Evolutionary conservation across 192 early-diverging fungal genomes (phyloP).

Genomic region (Gamsiella multidivaricata): DNA sequence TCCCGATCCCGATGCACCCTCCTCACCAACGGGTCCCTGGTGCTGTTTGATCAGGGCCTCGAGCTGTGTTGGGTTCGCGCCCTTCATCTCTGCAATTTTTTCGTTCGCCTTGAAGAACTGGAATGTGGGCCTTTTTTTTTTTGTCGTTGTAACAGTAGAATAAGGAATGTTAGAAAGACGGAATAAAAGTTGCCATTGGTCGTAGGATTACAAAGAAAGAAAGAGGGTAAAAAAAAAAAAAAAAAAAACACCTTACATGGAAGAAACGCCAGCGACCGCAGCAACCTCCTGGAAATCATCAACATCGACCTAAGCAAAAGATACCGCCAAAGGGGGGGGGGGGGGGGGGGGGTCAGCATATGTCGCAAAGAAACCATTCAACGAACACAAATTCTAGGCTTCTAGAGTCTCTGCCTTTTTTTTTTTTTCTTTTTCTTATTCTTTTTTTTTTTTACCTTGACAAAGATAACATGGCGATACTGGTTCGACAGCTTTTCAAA

Average conservation of each 20-base stretch:
- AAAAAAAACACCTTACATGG: constrained; percentile 57
- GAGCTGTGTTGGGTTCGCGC: constrained; percentile 81
- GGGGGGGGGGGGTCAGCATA: too few relatives aligned
- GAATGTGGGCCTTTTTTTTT: constrained; percentile 82
- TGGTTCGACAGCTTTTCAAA: constrained; percentile 59
- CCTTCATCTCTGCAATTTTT: constrained; percentile 81
- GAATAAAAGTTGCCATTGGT: too few relatives aligned
- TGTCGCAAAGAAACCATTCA: constrained; percentile 8
- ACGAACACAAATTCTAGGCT: neutral
- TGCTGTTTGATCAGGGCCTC: constrained; percentile 75
- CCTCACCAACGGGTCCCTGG: constrained; percentile 55
- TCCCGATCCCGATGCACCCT: constrained; percentile 40
- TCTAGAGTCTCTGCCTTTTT: neutral
- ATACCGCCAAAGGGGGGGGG: neutral
- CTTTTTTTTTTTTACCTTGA: constrained; percentile 53
- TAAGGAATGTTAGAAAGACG: neutral
- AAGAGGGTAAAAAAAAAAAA: neutral
- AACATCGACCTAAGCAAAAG: constrained; percentile 55
- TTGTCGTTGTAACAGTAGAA: too few relatives aligned
- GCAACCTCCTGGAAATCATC: constrained; percentile 58
- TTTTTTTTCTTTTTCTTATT: neutral
- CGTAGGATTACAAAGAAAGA: too few relatives aligned
- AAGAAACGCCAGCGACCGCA: constrained; percentile 48
- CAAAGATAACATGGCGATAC: constrained; percentile 62
- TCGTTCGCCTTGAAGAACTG: constrained; percentile 82